phyloP scores from a whole-genome alignment of 495 filamentous ascomycete species.

The Chaetomium cochliodes region DNA sequence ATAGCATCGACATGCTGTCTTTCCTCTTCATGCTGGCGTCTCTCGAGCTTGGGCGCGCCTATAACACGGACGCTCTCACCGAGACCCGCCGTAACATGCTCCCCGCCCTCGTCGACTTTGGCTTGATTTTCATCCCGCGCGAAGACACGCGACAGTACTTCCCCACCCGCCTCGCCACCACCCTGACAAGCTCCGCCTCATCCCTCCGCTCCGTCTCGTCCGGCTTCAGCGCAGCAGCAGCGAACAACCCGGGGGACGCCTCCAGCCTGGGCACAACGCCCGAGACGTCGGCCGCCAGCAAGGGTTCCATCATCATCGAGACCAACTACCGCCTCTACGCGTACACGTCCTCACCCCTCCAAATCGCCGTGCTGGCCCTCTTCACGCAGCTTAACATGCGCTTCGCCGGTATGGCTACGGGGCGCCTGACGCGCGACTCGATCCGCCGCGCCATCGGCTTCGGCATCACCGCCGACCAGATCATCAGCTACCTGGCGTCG shows the following conservation, averaged over 20 bases:
- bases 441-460: slow-evolving; percentile 80
- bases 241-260: slow-evolving; percentile 48
- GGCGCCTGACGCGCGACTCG: slow-evolving; percentile 80
- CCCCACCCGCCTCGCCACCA: slow-evolving; percentile 91
- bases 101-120: slow-evolving; percentile 78
- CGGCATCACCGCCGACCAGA: slow-evolving; percentile 93
- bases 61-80: slow-evolving; percentile 76
- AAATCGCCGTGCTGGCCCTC: slow-evolving; percentile 89
- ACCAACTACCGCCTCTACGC: slow-evolving; percentile 99
- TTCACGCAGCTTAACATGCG: slow-evolving; percentile 82
- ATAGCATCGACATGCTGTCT: slow-evolving; percentile 86
- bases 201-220: slow-evolving; percentile 62
- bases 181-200: slow-evolving; percentile 78
- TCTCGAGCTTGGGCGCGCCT: slow-evolving; percentile 84
- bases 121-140: slow-evolving; percentile 73
- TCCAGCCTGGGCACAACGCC: slow-evolving; percentile 37
- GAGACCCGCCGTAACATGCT: slow-evolving; percentile 82
- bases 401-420: slow-evolving; percentile 88
- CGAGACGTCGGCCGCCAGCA: slow-evolving; percentile 29
- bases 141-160: slow-evolving; percentile 68
- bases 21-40: slow-evolving; percentile 96
- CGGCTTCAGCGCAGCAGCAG: slow-evolving; percentile 49
- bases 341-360: slow-evolving; percentile 87
- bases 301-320: slow-evolving; percentile 91
- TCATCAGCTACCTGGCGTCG: slow-evolving; percentile 80